These are phyloP conservation scores for Botrytis aclada DNA, from an alignment of 2,329 filamentous ascomycete genomes.

Conservation along the genomic window DNA sequence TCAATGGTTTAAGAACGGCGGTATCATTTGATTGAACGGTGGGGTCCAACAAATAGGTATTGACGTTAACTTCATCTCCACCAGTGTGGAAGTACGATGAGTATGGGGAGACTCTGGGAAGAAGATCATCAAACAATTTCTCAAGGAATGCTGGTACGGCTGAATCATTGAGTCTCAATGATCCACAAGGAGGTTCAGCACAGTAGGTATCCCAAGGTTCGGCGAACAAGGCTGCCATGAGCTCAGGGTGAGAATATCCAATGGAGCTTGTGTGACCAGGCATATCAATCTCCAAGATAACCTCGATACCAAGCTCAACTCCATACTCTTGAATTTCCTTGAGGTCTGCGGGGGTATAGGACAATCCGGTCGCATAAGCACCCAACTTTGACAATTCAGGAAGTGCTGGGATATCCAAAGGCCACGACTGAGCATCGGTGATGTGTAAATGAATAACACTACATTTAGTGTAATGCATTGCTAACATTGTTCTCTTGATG, in stretches of 20 bases:
- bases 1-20: constrained; percentile 65
- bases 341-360: constrained; percentile 66
- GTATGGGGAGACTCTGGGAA: constrained; percentile 69
- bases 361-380: constrained; percentile 64
- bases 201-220: constrained; percentile 59
- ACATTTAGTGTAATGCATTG: constrained; percentile 74
- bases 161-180: constrained; percentile 72
- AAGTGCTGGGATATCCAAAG: constrained; percentile 72
- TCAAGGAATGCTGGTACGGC: constrained; percentile 69
- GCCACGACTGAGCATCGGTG: constrained; percentile 84
- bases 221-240: constrained; percentile 63
- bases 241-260: constrained; percentile 63
- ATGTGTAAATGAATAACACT: constrained; percentile 78
- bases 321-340: constrained; percentile 68
- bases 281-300: constrained; percentile 77
- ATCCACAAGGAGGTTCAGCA: constrained; percentile 62
- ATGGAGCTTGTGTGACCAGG: constrained; percentile 74
- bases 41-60: constrained; percentile 71
- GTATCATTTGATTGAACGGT: constrained; percentile 65
- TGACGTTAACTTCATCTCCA: constrained; percentile 80
- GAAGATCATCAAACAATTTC: constrained; percentile 68
- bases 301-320: constrained; percentile 62
- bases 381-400: constrained; percentile 70
- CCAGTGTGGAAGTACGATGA: constrained; percentile 79
- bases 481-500: constrained; percentile 74